Conservation (phyloP, 2,329 filamentous ascomycete genomes). For the Cladobotryum mycophilum region DNA sequence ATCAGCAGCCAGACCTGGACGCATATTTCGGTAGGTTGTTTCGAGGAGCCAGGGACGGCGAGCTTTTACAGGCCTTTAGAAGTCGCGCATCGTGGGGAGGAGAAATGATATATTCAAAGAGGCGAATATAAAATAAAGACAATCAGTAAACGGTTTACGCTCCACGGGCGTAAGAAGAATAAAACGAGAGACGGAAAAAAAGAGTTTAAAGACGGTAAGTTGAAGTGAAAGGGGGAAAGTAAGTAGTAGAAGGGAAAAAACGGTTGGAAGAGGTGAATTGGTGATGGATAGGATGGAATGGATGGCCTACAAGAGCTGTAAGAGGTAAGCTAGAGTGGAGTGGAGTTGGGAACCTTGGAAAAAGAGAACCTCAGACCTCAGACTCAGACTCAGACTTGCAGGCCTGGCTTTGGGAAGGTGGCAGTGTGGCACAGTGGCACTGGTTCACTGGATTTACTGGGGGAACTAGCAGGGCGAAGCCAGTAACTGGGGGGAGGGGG, state of each 20-base stretch:
- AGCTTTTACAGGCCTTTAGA: conserved; percentile 14
- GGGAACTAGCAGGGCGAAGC: too few species aligned
- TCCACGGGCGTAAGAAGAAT: background rate
- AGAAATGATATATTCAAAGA: background rate
- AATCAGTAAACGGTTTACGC: background rate
- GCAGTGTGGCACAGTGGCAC: background rate
- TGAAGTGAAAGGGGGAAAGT: background rate
- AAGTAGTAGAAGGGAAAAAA: background rate
- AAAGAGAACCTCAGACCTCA: background rate
- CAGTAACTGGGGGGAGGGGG: too few species aligned
- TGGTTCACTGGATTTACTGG: background rate
- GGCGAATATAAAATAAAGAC: background rate
- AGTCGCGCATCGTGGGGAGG: conserved; percentile 18
- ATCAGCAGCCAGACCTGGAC: conserved; percentile 16
- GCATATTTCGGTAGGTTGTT: conserved; percentile 17
- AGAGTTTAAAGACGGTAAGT: background rate
- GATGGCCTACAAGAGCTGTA: conserved; percentile 1
- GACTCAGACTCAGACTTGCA: background rate
- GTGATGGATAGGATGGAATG: conserved; percentile 6
- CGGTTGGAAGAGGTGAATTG: conserved; percentile 1
- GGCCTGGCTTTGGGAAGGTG: background rate
- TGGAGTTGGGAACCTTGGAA: conserved; percentile 3
- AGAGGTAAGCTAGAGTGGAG: conserved; percentile 9
- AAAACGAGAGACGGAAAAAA: conserved; percentile 6
- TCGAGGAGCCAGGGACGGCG: conserved; percentile 5